phyloP scores from a whole-genome alignment of 2,329 filamentous ascomycete species.

The Pezicula rhizophila region DNA sequence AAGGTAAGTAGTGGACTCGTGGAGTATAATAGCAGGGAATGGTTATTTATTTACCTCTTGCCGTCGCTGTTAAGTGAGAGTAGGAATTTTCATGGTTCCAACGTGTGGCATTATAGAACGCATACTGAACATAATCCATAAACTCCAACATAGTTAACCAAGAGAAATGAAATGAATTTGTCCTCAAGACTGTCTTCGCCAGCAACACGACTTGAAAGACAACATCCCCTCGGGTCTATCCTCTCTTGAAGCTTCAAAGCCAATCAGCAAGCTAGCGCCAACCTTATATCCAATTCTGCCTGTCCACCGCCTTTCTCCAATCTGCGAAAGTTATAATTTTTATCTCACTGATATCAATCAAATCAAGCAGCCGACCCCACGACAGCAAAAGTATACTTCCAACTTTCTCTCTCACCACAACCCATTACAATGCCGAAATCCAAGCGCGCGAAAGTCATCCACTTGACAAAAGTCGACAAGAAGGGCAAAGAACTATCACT shows the following conservation, averaged over 20 bases:
- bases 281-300: background rate
- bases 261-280: background rate
- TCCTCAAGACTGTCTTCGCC: background rate
- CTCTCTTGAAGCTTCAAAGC: background rate
- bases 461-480: slow-evolving; percentile 87
- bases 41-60: slow-evolving; percentile 53
- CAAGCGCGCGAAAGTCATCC: slow-evolving; percentile 82
- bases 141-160: slow-evolving; percentile 72
- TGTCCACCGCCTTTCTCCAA: background rate
- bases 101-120: slow-evolving; percentile 78
- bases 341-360: background rate
- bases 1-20: slow-evolving; percentile 5
- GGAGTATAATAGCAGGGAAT: slow-evolving; percentile 1
- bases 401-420: background rate
- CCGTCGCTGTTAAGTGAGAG: slow-evolving; percentile 75
- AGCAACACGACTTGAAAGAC: background rate
- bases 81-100: slow-evolving; percentile 95
- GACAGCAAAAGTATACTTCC: background rate
- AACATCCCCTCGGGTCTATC: background rate
- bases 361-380: background rate
- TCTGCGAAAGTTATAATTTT: background rate
- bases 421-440: slow-evolving; percentile 76
- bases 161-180: background rate
- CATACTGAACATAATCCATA: slow-evolving; percentile 93
- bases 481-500: slow-evolving; percentile 87